These are phyloP conservation scores for Heterotrichella gracilis DNA, from an alignment of 352 stramenopile genomes.

Conservation along the genomic window DNA sequence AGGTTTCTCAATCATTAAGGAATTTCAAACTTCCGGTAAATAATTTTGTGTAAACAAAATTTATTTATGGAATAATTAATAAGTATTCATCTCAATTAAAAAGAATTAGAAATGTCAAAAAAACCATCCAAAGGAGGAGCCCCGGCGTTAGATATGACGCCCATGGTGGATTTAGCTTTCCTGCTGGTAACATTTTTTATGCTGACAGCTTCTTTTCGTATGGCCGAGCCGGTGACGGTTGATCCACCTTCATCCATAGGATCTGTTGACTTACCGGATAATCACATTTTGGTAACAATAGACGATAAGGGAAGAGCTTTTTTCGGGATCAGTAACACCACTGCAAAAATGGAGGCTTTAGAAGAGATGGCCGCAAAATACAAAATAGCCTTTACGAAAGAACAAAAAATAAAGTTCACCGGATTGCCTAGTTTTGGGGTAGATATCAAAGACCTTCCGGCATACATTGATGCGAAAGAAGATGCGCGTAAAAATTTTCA, in stretches of 20 bases:
- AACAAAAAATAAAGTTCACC: neutral
- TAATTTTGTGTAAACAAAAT: no score
- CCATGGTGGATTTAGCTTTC: neutral
- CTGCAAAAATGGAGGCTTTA: neutral
- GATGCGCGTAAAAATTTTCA: neutral
- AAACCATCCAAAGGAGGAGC: neutral
- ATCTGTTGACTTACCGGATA: neutral
- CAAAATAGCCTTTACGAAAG: neutral
- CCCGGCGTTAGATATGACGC: neutral
- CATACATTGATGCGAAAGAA: neutral
- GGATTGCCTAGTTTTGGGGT: neutral
- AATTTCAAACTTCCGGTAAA: neutral
- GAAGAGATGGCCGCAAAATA: neutral
- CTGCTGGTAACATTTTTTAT: slow-evolving; percentile 7
- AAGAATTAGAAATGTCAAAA: neutral
- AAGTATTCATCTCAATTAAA: neutral
- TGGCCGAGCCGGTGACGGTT: neutral
- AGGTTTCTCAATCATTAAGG: neutral
- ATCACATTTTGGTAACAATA: neutral
- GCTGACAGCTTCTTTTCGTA: neutral
- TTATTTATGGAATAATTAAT: neutral
- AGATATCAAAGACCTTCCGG: neutral
- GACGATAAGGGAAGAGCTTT: neutral
- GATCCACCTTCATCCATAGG: neutral
- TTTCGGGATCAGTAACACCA: neutral